Evolutionary conservation across 306 rosid genomes (phyloP), one percentile per base, ranked within the genome.

Genomic region (Lablab purpureus): DNA sequence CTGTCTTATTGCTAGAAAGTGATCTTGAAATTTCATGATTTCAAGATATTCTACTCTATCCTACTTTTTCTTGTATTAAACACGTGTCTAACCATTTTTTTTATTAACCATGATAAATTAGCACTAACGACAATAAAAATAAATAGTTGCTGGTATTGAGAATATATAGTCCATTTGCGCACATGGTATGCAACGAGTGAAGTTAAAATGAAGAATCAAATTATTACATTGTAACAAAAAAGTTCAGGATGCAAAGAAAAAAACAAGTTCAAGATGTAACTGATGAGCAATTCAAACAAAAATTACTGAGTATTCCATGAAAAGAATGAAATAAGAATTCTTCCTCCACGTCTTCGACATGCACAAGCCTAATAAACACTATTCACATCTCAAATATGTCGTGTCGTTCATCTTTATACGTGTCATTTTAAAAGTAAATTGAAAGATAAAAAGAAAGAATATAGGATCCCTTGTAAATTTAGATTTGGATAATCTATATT

Each of bases 371-470:
- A 40, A 40, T 40, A 13, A 40, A 40, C 45, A 40, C 13, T 23
- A 49, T 11, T 41, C 47, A 10, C 15, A 2, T 5, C 1, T 5
- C 5, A 6, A 60, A 79, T 21, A 43, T 22, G 40, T 40, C 7
- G 37, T 28, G 28, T 50, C 74, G 34, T 36, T 55, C 32, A 66
- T 4, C 30, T 13, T 9, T 37, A 8, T 2, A 40, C 22, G 58
- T 76, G n/a, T 43, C 18, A 55, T 34, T 66, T 41, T 0, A 19
- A 7, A 11, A 30, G 0, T 0, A 65, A 18, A 46, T 21, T 7
- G 13, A 17, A 22, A 77, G 14, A 25, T 5, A 27, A 73, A 8
- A 7, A 68, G 17, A 66, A 58, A 46, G 77, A 83, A 87, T 74
- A 87, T 84, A 21, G n/a, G n/a, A 30, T 74, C 47, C 40, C 30